A percentile compares a stretch with the other conserved stretches of the same genome.
Evolutionary conservation across 2,329 filamentous ascomycete species (phyloP).

Genomic region (Saccharata proteae): DNA sequence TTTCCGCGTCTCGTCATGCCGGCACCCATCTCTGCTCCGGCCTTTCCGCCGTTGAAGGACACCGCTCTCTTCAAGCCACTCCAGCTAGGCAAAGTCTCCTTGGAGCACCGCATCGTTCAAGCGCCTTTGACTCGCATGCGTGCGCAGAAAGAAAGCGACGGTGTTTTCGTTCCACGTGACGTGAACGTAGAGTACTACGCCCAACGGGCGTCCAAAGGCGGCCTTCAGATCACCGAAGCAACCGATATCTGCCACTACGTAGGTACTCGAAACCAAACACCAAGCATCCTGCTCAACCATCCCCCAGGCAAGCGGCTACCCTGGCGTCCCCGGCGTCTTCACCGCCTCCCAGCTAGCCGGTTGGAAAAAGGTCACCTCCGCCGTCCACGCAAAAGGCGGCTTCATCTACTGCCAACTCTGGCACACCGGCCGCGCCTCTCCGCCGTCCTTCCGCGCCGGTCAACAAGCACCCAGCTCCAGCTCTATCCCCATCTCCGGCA

Average conservation of each 20-base stretch:
- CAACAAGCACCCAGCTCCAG: slow-evolving; percentile 14
- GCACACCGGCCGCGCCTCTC: slow-evolving; percentile 18
- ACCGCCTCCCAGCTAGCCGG: slow-evolving; percentile 18
- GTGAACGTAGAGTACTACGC: slow-evolving; percentile 20
- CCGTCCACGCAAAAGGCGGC: slow-evolving; percentile 20
- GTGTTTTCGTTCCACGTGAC: slow-evolving; percentile 19
- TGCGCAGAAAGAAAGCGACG: slow-evolving; percentile 14
- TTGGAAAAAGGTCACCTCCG: slow-evolving; percentile 22
- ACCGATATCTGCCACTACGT: slow-evolving; percentile 23
- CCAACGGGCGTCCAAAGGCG: slow-evolving; percentile 22
- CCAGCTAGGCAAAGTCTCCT: slow-evolving; percentile 14
- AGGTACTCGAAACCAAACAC: background rate
- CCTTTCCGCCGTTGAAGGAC: slow-evolving; percentile 20
- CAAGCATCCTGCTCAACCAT: background rate
- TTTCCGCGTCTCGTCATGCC: slow-evolving; percentile 14
- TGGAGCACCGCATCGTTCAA: slow-evolving; percentile 8
- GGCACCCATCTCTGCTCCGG: slow-evolving; percentile 18
- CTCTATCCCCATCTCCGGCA: slow-evolving; percentile 26
- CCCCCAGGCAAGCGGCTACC: slow-evolving; percentile 17
- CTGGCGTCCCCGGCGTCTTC: slow-evolving; percentile 20
- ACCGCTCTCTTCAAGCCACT: slow-evolving; percentile 21
- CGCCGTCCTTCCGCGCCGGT: slow-evolving; percentile 26
- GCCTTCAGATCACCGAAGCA: slow-evolving; percentile 24
- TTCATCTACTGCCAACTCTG: slow-evolving; percentile 22
- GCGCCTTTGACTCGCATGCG: slow-evolving; percentile 10